Evolutionary conservation across 1,139 yeast genomes (phyloP).

Genomic region (Suhomyces panamericanus): DNA sequence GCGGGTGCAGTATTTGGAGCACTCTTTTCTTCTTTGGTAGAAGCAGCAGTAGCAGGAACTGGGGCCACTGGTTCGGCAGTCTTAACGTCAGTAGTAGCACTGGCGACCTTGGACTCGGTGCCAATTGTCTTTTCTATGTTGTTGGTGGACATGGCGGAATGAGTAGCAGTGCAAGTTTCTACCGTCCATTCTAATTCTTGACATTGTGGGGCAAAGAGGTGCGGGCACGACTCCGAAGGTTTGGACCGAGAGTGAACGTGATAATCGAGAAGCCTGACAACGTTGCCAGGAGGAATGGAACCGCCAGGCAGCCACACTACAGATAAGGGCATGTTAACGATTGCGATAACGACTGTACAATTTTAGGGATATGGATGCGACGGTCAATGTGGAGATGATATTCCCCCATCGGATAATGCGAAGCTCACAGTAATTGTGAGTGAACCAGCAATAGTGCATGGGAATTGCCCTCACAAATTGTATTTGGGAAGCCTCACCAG

Average conservation of each 20-base stretch:
- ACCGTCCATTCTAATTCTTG: neutral
- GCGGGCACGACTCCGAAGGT: constrained; percentile 2
- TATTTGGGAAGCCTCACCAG: no score
- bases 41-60: neutral
- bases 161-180: no score
- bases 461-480: no score
- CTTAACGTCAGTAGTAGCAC: neutral
- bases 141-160: constrained; percentile 7
- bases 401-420: no score
- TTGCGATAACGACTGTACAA: neutral
- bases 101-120: neutral
- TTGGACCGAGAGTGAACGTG: neutral
- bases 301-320: neutral
- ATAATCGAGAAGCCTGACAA: neutral
- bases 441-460: no score
- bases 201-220: constrained; percentile 5
- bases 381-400: no score
- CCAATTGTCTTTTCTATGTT: neutral
- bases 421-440: no score
- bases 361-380: neutral
- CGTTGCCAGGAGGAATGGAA: no score
- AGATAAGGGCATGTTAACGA: neutral
- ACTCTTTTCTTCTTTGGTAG: neutral
- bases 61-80: neutral
- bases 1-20: constrained; percentile 2